Evolutionary conservation across 1,139 yeast species (phyloP).

Genomic region (Geotrichum klebahnii): DNA sequence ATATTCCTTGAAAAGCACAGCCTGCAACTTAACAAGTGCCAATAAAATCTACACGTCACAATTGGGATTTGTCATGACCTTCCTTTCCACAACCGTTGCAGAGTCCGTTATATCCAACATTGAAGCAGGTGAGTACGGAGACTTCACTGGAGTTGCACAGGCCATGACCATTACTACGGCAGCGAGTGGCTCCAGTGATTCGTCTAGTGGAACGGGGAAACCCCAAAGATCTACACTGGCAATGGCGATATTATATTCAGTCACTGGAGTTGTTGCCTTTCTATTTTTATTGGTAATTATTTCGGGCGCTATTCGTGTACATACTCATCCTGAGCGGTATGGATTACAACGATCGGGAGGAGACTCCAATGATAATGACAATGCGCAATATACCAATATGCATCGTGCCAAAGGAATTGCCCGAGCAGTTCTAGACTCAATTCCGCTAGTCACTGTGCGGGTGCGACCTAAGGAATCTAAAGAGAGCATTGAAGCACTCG

Average conservation of each 20-base stretch:
- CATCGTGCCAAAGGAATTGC: conserved; percentile 38
- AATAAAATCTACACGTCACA: conserved; percentile 29
- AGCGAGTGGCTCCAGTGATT: conserved; percentile 11
- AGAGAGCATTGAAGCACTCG: no score
- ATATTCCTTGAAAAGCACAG: conserved; percentile 30
- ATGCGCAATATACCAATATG: conserved; percentile 25
- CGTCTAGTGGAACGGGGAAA: conserved; percentile 14
- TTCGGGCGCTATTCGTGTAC: conserved; percentile 38
- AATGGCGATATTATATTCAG: conserved; percentile 35
- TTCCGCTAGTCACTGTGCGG: conserved; percentile 37
- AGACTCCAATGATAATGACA: conserved; percentile 16
- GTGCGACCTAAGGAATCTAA: conserved; percentile 21
- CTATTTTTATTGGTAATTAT: conserved; percentile 35
- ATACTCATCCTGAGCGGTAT: conserved; percentile 40
- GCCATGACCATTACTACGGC: conserved; percentile 27
- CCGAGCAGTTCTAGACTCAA: conserved; percentile 40
- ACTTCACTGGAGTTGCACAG: conserved; percentile 23
- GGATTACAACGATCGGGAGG: conserved; percentile 29
- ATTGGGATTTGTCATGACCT: conserved; percentile 36
- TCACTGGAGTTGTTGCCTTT: conserved; percentile 36
- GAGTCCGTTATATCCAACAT: conserved; percentile 29
- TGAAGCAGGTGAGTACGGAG: conserved; percentile 14
- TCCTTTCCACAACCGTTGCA: conserved; percentile 29
- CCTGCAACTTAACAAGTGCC: conserved; percentile 31
- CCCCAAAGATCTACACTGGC: conserved; percentile 30